A percentile compares a stretch with the other conserved stretches of the same genome.
These are phyloP conservation scores for Taphrina betulina DNA, from an alignment of 1,139 yeast genomes.

Conservation along the genomic window DNA sequence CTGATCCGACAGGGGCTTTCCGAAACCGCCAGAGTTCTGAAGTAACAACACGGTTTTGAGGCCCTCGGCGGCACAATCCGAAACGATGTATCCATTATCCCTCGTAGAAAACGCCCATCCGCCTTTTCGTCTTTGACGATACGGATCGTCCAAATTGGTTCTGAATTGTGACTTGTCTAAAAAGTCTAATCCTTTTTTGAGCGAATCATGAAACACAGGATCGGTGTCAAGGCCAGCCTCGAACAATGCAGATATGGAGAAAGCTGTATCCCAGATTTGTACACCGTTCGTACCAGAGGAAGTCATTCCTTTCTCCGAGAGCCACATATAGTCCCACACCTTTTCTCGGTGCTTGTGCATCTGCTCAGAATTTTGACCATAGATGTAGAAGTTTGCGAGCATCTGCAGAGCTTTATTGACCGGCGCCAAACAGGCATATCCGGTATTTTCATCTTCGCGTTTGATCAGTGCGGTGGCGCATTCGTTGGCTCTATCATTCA, in stretches of 20 bases:
- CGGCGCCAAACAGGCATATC: conserved; percentile 86
- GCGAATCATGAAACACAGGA: conserved; percentile 58
- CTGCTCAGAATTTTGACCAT: conserved; percentile 65
- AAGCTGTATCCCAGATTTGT: conserved; percentile 96
- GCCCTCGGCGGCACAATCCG: conserved; percentile 97
- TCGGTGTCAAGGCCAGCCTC: conserved; percentile 74
- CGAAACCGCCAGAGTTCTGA: conserved; percentile 57
- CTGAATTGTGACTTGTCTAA: conserved; percentile 54
- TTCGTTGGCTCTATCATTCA: conserved; percentile 55
- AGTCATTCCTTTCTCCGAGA: conserved; percentile 87
- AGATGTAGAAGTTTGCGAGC: conserved; percentile 64
- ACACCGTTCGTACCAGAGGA: conserved; percentile 98
- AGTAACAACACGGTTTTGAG: conserved; percentile 93
- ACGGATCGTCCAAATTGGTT: conserved; percentile 57
- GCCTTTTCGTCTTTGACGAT: conserved; percentile 81
- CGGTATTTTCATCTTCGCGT: conserved; percentile 77
- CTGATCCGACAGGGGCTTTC: conserved; percentile 54
- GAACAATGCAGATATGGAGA: conserved; percentile 79
- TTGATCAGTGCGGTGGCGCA: conserved; percentile 62
- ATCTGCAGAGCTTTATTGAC: conserved; percentile 84
- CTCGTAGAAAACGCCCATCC: conserved; percentile 97
- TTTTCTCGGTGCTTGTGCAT: conserved; percentile 59
- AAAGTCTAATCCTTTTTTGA: conserved; percentile 66
- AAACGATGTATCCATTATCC: conserved; percentile 92
- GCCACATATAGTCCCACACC: conserved; percentile 74